These are phyloP conservation scores for Malassezia caprae DNA, from an alignment of 1,284 basidiomycete genomes.

Conservation along the genomic window DNA sequence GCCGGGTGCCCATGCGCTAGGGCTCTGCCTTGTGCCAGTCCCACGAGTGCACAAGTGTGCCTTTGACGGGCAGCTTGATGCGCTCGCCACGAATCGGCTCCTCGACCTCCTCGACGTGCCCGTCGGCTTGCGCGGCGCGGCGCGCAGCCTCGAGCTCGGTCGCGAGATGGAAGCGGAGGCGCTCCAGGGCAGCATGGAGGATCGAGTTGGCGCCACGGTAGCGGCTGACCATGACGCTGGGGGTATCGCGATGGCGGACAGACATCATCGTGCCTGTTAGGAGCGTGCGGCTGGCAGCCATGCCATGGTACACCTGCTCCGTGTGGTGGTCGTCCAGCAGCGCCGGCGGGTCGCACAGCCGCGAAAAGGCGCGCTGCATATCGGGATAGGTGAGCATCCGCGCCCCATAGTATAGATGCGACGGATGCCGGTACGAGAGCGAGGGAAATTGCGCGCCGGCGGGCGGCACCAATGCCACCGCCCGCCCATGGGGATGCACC, in stretches of 20 bases:
- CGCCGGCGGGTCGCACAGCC: slow-evolving; percentile 31
- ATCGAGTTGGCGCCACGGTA: slow-evolving; percentile 33
- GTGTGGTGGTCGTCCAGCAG: slow-evolving; percentile 40
- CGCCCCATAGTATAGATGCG: slow-evolving; percentile 28
- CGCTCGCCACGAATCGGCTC: slow-evolving; percentile 19
- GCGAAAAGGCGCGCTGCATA: slow-evolving; percentile 30
- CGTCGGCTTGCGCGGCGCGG: slow-evolving; percentile 5
- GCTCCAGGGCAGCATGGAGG: slow-evolving; percentile 28
- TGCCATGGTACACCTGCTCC: slow-evolving; percentile 43
- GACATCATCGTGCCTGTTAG: slow-evolving; percentile 25
- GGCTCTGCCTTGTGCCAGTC: slow-evolving; percentile 14
- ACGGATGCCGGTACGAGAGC: slow-evolving; percentile 29
- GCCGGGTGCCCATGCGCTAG: neutral
- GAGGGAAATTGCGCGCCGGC: slow-evolving; percentile 31
- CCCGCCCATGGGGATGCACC: slow-evolving; percentile 33
- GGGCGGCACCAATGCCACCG: slow-evolving; percentile 28
- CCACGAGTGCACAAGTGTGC: slow-evolving; percentile 17
- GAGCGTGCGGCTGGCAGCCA: slow-evolving; percentile 32
- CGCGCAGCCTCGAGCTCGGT: slow-evolving; percentile 11
- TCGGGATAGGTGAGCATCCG: slow-evolving; percentile 28
- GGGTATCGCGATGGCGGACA: slow-evolving; percentile 25
- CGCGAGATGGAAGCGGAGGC: slow-evolving; percentile 14
- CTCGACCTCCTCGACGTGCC: slow-evolving; percentile 10
- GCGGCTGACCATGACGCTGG: slow-evolving; percentile 22
- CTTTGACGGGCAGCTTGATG: slow-evolving; percentile 13